Base-by-base conservation (phyloP, 192 early-diverging fungal genomes). In the Entomortierella chlamydospora region DNA sequence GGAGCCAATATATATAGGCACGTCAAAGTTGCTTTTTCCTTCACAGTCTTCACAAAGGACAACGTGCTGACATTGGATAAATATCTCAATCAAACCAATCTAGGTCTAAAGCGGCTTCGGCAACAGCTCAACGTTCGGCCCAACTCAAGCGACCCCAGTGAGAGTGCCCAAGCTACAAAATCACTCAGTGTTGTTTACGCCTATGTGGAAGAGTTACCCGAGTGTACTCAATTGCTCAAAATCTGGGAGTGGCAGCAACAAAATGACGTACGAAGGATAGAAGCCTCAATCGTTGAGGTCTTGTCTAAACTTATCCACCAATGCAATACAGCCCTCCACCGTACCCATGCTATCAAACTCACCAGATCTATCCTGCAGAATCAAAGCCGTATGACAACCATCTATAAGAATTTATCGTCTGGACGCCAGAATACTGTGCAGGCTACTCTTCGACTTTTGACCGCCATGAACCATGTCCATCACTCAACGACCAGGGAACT, bases 191-290 rank as follows among this genome's bases (percentile, higher is more conserved):
- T 65, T n/a, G 68, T 81, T 1, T 66, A 81, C 23, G 85, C 82
- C 26, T 94, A 92, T 80, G 51, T 92, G 8, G 88, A 91, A 53
- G 68, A 63, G 3, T 93, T 87, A 2, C 84, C 87, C 17, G 91
- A 93, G 57, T 86, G 83, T 43, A 64, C 69, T 18, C 86, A 89
- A 52, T 74, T 94, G 10, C 81, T 90, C 54, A 76, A 79, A 22
- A 72, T 93, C 50, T 93, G 91, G 91, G 82, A 91, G 11, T 87
- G 88, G 51, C 91, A 93, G 50, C 80, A 83, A n/a, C 70, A 89
- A 76, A 60, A 85, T 23, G 86, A 82, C 37, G 71, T 88, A 3
- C 74, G 73, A 47, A 70, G 90, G 79, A 81, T 92, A 43, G 82
- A 91, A 68, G 73, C 89, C 6, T 62, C 82, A 15, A 86, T 95